Percentiles rank a stretch among this genome's conserved stretches.
These are phyloP conservation scores for Alternaria sp. DNA, from an alignment of 2,329 filamentous ascomycete species.

Conservation along the genomic window DNA sequence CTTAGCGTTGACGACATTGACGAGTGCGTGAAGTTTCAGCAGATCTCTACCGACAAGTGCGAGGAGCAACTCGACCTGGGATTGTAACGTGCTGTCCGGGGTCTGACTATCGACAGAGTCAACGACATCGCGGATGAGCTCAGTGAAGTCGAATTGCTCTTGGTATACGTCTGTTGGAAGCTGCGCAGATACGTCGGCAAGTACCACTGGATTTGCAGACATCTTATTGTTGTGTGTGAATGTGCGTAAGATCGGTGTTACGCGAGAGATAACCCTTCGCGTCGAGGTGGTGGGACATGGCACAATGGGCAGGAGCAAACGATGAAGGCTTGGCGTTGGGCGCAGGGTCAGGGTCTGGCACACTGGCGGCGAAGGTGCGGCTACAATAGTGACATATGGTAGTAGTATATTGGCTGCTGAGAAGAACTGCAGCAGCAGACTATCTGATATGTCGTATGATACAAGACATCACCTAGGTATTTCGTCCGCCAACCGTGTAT, in stretches of 20 bases:
- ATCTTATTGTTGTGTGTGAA: not conserved
- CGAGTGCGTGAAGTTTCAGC: not conserved
- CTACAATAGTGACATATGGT: not conserved
- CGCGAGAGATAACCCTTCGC: not conserved
- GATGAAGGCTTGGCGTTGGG: not conserved
- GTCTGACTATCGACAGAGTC: not conserved
- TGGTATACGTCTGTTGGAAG: not conserved
- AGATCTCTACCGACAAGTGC: not conserved
- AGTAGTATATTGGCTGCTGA: not conserved
- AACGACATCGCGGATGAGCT: not conserved
- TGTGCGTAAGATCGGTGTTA: not conserved
- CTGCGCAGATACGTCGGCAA: not conserved
- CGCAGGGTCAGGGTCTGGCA: not conserved
- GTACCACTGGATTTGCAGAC: not conserved
- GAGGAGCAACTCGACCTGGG: not conserved
- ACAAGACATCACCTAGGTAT: too few relatives aligned
- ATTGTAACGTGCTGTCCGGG: not conserved
- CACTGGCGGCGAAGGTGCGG: not conserved
- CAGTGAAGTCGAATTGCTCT: not conserved
- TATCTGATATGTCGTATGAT: not conserved
- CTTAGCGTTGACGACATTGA: not conserved
- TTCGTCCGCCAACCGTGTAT: not conserved
- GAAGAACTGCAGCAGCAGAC: not conserved
- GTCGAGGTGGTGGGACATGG: not conserved
- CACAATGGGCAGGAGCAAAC: not conserved